Evolutionary conservation across 306 rosid genomes (phyloP).

Genomic region (Prunus armeniaca): DNA sequence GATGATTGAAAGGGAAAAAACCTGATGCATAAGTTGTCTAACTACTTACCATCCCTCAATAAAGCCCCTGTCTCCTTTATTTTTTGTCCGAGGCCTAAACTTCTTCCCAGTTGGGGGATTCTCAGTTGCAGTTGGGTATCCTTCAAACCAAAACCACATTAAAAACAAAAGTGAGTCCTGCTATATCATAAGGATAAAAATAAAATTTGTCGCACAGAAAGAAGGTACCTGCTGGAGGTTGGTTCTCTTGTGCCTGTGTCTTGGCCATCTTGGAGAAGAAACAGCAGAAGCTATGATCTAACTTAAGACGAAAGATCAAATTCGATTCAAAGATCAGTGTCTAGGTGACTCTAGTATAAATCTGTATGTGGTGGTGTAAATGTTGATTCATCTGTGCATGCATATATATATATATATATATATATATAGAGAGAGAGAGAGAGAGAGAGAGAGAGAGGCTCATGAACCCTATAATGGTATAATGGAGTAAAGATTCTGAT

Average conservation of each 20-base stretch:
- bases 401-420: conserved; percentile 1
- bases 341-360: conserved; percentile 10
- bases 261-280: conserved; percentile 46
- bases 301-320: neutral
- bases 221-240: conserved; percentile 59
- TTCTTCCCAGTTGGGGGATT: conserved; percentile 45
- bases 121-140: conserved; percentile 55
- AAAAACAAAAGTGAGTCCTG: neutral
- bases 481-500: neutral
- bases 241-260: conserved; percentile 37
- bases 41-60: conserved; percentile 72
- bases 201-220: neutral
- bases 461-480: neutral
- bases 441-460: neutral
- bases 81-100: conserved; percentile 34
- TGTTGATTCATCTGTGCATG: conserved; percentile 2
- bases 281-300: neutral
- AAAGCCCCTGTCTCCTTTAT: conserved; percentile 74
- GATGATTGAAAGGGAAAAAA: neutral
- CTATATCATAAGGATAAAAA: neutral
- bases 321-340: neutral
- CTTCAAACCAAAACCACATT: conserved; percentile 31
- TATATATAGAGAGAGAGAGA: too few relatives aligned
- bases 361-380: conserved; percentile 2
- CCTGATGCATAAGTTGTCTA: neutral